These are phyloP conservation scores for Picochlorum sp. DNA, from an alignment of 139 green algal genomes.

Conservation along the genomic window DNA sequence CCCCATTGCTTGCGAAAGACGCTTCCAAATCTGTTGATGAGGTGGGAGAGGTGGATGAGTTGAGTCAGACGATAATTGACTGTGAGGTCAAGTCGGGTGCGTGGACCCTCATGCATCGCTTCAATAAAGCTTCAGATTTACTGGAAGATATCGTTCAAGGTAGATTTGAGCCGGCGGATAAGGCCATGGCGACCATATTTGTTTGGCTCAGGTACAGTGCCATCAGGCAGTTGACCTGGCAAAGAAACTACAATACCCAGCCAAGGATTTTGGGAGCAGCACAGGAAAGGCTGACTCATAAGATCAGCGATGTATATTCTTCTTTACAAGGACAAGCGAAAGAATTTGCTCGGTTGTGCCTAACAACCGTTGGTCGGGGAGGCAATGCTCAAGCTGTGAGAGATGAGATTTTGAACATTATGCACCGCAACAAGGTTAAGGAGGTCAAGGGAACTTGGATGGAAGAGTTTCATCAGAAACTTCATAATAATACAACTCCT, in stretches of 20 bases:
- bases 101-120: constrained; percentile 96
- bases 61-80: constrained; percentile 68
- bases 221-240: constrained; percentile 94
- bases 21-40: background rate
- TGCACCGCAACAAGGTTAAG: constrained; percentile 88
- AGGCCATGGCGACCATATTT: constrained; percentile 67
- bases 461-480: constrained; percentile 97
- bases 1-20: constrained; percentile 51
- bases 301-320: constrained; percentile 51
- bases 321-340: constrained; percentile 49
- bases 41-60: constrained; percentile 35
- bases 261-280: constrained; percentile 76
- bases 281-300: constrained; percentile 83
- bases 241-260: constrained; percentile 99
- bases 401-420: constrained; percentile 98
- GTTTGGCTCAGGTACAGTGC: constrained; percentile 91
- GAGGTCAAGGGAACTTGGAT: constrained; percentile 83
- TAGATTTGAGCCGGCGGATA: constrained; percentile 30
- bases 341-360: constrained; percentile 83
- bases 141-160: constrained; percentile 48
- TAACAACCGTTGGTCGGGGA: constrained; percentile 83
- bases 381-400: constrained; percentile 92
- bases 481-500: constrained; percentile 87
- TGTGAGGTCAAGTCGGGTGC: constrained; percentile 53
- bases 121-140: constrained; percentile 85